These are phyloP conservation scores for Raddia distichophylla DNA, from an alignment of 176 grass and related monocot genomes.

Conservation along the genomic window DNA sequence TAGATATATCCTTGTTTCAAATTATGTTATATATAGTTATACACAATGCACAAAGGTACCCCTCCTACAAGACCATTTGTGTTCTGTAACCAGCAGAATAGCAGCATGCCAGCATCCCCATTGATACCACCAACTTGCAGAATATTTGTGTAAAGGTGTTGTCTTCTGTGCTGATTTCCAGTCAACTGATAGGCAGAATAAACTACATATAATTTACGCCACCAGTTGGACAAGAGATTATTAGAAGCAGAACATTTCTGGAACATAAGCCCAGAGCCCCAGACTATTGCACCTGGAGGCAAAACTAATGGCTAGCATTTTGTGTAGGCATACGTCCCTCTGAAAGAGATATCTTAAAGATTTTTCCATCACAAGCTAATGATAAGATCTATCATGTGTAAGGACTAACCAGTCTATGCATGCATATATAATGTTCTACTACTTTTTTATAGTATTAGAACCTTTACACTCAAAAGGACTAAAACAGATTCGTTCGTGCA, in stretches of 20 bases:
- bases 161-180: conserved; percentile 15
- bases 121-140: background rate
- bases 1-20: background rate
- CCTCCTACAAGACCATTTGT: background rate
- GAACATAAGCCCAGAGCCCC: conserved; percentile 19
- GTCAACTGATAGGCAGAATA: background rate
- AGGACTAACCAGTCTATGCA: conserved; percentile 1
- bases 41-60: conserved; percentile 2
- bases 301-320: conserved; percentile 22
- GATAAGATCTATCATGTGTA: background rate
- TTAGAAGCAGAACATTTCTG: background rate
- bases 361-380: background rate
- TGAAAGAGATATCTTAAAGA: conserved; percentile 28
- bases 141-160: conserved; percentile 19
- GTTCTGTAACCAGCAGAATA: background rate
- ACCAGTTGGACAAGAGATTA: conserved; percentile 8
- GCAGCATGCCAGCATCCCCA: background rate
- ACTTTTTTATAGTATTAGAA: conserved; percentile 12
- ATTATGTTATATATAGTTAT: background rate
- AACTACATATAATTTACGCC: conserved; percentile 14
- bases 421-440: background rate
- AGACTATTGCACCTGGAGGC: background rate
- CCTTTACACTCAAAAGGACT: background rate
- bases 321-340: background rate
- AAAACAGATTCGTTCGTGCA: conserved; percentile 23